These are phyloP conservation scores for Quercus rubra DNA, from an alignment of 306 rosid genomes.

Conservation along the genomic window DNA sequence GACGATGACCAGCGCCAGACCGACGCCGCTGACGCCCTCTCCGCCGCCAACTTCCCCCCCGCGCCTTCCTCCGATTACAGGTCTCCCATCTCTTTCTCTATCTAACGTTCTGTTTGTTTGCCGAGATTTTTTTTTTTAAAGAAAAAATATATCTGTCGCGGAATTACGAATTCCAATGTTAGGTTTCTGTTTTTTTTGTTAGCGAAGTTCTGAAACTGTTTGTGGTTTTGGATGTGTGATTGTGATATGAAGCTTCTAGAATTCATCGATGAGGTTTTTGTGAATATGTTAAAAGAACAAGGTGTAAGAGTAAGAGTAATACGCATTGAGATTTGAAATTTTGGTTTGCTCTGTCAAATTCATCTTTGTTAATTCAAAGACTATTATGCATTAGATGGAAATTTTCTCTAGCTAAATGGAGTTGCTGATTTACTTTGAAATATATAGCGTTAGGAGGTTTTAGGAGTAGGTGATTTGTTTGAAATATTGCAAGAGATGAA, in stretches of 20 bases:
- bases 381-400: neutral
- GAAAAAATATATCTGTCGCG: neutral
- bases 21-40: constrained; percentile 90
- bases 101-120: constrained; percentile 1
- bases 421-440: neutral
- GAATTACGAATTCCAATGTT: neutral
- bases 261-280: neutral
- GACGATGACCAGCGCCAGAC: constrained; percentile 98
- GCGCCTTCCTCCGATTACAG: constrained; percentile 77
- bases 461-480: neutral
- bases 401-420: neutral
- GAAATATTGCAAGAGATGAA: neutral
- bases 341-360: neutral
- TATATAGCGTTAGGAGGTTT: neutral
- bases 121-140: neutral
- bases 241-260: neutral
- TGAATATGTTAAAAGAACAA: neutral
- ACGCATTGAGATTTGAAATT: neutral
- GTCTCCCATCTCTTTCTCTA: constrained; percentile 19
- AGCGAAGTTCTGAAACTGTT: neutral
- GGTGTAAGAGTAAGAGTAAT: neutral
- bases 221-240: neutral
- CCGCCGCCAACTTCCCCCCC: constrained; percentile 61
- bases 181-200: neutral
- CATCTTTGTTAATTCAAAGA: neutral